Conservation (phyloP, 352 stramenopile genomes). For the Phytopythium chamaehyphon region DNA sequence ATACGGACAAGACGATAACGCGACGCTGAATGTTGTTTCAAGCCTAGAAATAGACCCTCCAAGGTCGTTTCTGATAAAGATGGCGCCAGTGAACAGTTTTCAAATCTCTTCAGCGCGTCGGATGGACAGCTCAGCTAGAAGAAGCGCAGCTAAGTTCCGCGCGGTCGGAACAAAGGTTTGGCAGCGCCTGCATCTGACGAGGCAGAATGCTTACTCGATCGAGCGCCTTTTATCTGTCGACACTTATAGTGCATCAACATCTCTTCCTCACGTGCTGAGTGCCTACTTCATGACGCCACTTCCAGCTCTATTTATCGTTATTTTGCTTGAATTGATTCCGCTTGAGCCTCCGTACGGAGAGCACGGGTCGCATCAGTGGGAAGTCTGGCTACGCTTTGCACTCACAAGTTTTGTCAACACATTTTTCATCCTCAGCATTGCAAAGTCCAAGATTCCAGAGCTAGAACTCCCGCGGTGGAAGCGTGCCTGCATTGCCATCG, state of each 20-base stretch:
- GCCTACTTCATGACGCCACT: conserved; percentile 19
- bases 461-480: conserved; percentile 10
- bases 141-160: not conserved
- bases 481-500: conserved; percentile 4
- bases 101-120: too few relatives aligned
- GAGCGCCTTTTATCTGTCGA: conserved; percentile 24
- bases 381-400: conserved; percentile 19
- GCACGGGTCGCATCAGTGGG: conserved; percentile 15
- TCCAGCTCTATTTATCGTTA: conserved; percentile 10
- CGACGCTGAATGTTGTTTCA: too few relatives aligned
- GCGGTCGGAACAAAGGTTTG: not conserved
- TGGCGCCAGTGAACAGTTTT: too few relatives aligned
- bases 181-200: not conserved
- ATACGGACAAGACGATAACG: too few relatives aligned
- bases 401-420: conserved; percentile 11
- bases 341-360: conserved; percentile 17
- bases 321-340: conserved; percentile 22
- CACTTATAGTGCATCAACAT: conserved; percentile 17
- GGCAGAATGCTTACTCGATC: conserved; percentile 17
- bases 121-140: too few relatives aligned
- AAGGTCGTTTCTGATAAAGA: too few relatives aligned
- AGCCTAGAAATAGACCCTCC: too few relatives aligned
- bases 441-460: conserved; percentile 11
- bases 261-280: conserved; percentile 7
- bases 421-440: conserved; percentile 10